A percentile compares a stretch with the other conserved stretches of the same genome.
Conservation (phyloP, 2,329 filamentous ascomycete species). For the Calonectria leucothoes region DNA sequence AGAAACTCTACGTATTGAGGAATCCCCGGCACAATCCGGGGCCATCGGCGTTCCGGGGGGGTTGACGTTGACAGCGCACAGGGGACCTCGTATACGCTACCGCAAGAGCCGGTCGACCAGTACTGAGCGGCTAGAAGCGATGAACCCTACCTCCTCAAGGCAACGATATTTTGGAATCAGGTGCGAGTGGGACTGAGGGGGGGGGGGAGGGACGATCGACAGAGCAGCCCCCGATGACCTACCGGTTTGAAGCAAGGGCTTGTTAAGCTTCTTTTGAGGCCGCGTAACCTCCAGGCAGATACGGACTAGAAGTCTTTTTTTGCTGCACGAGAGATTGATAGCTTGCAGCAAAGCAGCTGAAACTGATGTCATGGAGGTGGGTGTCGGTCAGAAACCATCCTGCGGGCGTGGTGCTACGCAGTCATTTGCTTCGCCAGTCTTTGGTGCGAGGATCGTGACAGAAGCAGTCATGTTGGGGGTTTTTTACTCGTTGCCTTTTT, state of each 20-base stretch:
- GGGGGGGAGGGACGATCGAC: conserved; percentile 8
- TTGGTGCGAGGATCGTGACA: neutral
- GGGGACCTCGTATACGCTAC: neutral
- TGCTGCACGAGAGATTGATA: conserved; percentile 18
- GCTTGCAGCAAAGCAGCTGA: conserved; percentile 29
- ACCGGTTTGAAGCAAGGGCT: conserved; percentile 2
- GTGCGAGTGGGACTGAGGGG: conserved; percentile 4
- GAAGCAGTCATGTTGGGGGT: neutral
- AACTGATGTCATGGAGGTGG: conserved; percentile 38
- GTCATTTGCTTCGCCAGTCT: neutral
- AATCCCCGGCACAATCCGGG: neutral
- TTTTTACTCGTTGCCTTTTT: neutral
- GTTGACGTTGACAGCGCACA: neutral
- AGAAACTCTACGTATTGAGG: neutral
- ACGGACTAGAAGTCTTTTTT: conserved; percentile 11
- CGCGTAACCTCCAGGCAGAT: conserved; percentile 17
- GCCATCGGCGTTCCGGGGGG: neutral
- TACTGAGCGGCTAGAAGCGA: neutral
- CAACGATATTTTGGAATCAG: neutral
- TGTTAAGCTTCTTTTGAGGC: conserved; percentile 31
- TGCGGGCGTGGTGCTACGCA: neutral
- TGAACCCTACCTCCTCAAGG: conserved; percentile 1
- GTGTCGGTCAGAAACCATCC: conserved; percentile 10
- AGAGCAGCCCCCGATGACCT: conserved; percentile 8
- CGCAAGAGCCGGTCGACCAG: neutral